phyloP scores from a whole-genome alignment of 1,139 yeast genomes.

The Pichia terricola region DNA sequence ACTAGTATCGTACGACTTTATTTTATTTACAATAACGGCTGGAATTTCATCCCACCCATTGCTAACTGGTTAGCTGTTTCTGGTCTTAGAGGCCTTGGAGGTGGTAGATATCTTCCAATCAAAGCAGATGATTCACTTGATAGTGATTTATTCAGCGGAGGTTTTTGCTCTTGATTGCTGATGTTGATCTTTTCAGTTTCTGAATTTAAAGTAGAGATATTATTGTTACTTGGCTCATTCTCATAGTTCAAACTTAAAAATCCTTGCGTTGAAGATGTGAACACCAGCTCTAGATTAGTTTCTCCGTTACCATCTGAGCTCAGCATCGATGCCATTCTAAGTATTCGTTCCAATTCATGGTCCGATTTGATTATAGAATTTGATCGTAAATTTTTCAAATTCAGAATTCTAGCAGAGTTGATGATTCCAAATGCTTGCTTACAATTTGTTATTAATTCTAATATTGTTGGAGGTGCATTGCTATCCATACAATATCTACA shows the following conservation, averaged over 20 bases:
- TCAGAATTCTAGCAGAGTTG: slow-evolving; percentile 27
- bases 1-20: no score
- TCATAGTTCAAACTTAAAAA: slow-evolving; percentile 21
- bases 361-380: slow-evolving; percentile 19
- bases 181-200: no score
- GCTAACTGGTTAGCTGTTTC: slow-evolving; percentile 1
- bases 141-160: no score
- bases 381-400: slow-evolving; percentile 17
- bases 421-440: slow-evolving; percentile 52
- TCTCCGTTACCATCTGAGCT: slow-evolving; percentile 13
- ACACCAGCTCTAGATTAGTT: slow-evolving; percentile 19
- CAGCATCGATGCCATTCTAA: slow-evolving; percentile 14
- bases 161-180: no score
- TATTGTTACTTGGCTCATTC: not conserved
- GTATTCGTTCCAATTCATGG: slow-evolving; percentile 21
- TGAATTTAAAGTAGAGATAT: no score
- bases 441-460: slow-evolving; percentile 64
- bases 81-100: slow-evolving; percentile 12
- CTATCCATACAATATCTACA: slow-evolving; percentile 51
- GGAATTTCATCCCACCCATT: slow-evolving; percentile 12
- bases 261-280: slow-evolving; percentile 20
- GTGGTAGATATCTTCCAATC: slow-evolving; percentile 12
- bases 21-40: slow-evolving; percentile 9
- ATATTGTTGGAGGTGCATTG: slow-evolving; percentile 59
- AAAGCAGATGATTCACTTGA: slow-evolving; percentile 1